Evolutionary conservation across 1,284 basidiomycete genomes (phyloP).

Genomic region (Tilletia indica): DNA sequence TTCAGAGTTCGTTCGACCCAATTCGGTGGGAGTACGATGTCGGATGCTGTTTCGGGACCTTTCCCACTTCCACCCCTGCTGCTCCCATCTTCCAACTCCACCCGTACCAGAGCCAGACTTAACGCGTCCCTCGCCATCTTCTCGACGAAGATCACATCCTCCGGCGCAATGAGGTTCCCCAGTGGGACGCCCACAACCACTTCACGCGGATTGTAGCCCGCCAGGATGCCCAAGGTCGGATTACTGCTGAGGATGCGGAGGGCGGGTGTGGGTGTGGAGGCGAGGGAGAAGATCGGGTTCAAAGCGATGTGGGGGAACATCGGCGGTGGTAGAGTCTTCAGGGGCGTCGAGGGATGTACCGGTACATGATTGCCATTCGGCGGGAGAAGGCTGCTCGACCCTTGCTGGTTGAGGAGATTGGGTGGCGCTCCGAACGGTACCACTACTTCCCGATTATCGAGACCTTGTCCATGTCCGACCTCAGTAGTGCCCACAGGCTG

Average conservation of each 20-base stretch:
- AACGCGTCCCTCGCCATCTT: not conserved
- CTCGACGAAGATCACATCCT: not conserved
- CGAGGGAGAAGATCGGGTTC: not conserved
- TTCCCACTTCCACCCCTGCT: too few relatives aligned
- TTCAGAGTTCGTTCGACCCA: too few relatives aligned
- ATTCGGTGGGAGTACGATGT: too few relatives aligned
- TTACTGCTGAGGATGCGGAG: not conserved
- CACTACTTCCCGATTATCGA: not conserved
- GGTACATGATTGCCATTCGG: not conserved
- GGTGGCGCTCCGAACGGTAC: not conserved
- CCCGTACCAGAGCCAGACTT: not conserved
- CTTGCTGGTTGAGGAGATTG: too few relatives aligned
- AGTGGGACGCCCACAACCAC: not conserved
- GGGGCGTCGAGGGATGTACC: too few relatives aligned
- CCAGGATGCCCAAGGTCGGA: not conserved
- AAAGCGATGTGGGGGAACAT: not conserved
- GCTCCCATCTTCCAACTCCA: too few relatives aligned
- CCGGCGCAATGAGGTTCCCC: not conserved
- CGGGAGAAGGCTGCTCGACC: not conserved
- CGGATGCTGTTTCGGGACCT: too few relatives aligned
- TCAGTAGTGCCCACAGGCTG: too few relatives aligned
- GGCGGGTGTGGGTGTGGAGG: not conserved
- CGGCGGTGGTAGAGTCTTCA: not conserved
- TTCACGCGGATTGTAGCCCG: not conserved
- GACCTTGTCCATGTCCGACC: too few relatives aligned